phyloP scores from a whole-genome alignment of 805 yeast species.

The Metschnikowia bowlesiae region DNA sequence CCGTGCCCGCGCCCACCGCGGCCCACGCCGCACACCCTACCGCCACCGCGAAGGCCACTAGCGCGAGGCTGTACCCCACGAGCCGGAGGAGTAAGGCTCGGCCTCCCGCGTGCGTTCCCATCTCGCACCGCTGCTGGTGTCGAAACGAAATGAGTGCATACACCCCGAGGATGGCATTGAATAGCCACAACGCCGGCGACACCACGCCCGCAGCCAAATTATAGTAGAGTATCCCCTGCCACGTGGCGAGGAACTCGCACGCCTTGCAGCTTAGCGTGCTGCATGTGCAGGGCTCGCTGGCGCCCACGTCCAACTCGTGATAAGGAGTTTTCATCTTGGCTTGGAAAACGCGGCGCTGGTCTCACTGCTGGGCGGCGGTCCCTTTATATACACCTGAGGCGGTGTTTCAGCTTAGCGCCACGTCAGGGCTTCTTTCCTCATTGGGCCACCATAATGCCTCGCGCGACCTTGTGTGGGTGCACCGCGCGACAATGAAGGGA shows the following conservation, averaged over 20 bases:
- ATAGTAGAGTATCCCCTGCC: slow-evolving; percentile 11
- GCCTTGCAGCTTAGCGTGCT: slow-evolving; percentile 5
- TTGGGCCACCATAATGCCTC: neutral
- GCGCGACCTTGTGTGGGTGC: no score
- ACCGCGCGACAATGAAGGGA: no score
- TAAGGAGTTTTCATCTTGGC: neutral
- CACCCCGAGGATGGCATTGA: slow-evolving; percentile 3
- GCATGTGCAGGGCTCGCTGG: neutral
- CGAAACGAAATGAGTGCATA: slow-evolving; percentile 4
- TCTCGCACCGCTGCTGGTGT: slow-evolving; percentile 6
- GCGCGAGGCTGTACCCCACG: slow-evolving; percentile 2
- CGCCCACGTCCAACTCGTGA: neutral
- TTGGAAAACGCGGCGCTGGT: neutral
- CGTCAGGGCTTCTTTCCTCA: neutral
- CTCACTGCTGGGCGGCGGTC: neutral
- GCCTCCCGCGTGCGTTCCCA: neutral
- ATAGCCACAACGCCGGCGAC: slow-evolving; percentile 12
- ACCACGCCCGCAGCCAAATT: slow-evolving; percentile 10
- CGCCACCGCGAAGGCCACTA: slow-evolving; percentile 2
- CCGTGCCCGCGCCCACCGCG: neutral
- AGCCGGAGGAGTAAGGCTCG: neutral
- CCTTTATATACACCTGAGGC: neutral
- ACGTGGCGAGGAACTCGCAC: slow-evolving; percentile 8
- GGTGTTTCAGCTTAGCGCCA: neutral
- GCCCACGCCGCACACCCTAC: slow-evolving; percentile 2